Evolutionary conservation across 1,284 basidiomycete genomes (phyloP), one percentile per base, ranked within the genome.

Genomic region (Stygiomarasmius scandens): DNA sequence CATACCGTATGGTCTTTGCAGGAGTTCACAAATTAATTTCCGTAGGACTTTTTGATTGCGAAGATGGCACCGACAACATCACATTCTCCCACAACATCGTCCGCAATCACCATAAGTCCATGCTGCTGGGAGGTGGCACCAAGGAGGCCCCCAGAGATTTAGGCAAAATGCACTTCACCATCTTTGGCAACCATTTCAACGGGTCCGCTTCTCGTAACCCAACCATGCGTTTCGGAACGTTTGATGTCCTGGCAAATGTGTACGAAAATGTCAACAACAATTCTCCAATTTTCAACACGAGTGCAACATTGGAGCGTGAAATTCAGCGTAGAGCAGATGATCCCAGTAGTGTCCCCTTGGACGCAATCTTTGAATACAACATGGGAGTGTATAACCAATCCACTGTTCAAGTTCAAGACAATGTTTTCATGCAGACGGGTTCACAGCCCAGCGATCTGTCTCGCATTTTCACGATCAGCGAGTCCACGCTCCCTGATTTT

Each of bases 61-160:
- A 61, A 52, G 62, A 64, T 36, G 62, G 58, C 8, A 58, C 58
- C 23, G 62, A 64, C 56, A 64, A 64, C 36, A 54, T 64, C 27
- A 64, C 62, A 1, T 64, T 62, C 49, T 64, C 62, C n/a, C 60
- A 64, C 43, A 60, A 64, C 49, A 60, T 62, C 38, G 51, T 64
- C n/a, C 58, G 56, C 10, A 64, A 64, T 27, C 62, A 64, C 49
- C 58, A 64, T 36, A 64, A 64, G 22, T 61, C 56, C 16, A 56
- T 61, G 32, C 49, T 64, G 11, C 54, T 61, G n/a, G 62, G 60
- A 6, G 55, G 60, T 16, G 62, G 62, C 4, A 61, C 58, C 11
- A 63, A 63, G 29, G 58, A 60, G 44, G 56, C 58, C 6, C 58
- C 59, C 27, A 49, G 60, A 3, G 58, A 63, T 46, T 54, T 63